Conservation (phyloP, 148 eudicot species). For the Vaccinium vitisidaea region DNA sequence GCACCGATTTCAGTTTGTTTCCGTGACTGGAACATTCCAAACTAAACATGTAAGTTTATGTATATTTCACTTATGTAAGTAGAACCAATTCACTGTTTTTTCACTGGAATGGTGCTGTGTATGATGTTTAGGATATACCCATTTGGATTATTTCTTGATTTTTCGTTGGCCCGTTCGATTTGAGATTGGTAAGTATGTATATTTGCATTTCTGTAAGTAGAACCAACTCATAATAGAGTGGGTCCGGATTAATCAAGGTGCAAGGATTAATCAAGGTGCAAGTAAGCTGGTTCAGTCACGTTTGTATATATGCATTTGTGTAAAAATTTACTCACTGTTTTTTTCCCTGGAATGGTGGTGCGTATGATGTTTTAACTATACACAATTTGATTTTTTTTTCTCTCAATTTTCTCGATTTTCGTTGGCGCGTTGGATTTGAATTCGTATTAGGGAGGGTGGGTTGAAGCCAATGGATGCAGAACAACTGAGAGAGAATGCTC, state of each 20-base stretch:
- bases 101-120: background rate
- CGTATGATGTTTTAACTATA: background rate
- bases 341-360: background rate
- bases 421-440: background rate
- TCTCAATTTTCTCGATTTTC: background rate
- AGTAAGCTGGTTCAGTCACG: too few relatives aligned
- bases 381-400: background rate
- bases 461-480: constrained; percentile 92
- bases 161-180: background rate
- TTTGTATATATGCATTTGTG: background rate
- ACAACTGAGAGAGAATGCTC: constrained; percentile 73
- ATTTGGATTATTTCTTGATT: background rate
- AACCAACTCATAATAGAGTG: background rate
- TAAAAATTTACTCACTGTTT: background rate
- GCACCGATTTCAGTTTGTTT: background rate
- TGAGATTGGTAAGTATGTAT: background rate
- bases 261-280: too few relatives aligned
- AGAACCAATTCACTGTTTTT: background rate
- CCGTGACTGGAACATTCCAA: background rate
- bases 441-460: constrained; percentile 46
- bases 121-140: background rate
- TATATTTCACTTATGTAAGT: background rate
- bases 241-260: too few relatives aligned
- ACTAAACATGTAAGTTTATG: background rate
- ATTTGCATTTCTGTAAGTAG: background rate